Base-by-base conservation (phyloP, 306 rosid genomes). In the Cucumis cinereus region DNA sequence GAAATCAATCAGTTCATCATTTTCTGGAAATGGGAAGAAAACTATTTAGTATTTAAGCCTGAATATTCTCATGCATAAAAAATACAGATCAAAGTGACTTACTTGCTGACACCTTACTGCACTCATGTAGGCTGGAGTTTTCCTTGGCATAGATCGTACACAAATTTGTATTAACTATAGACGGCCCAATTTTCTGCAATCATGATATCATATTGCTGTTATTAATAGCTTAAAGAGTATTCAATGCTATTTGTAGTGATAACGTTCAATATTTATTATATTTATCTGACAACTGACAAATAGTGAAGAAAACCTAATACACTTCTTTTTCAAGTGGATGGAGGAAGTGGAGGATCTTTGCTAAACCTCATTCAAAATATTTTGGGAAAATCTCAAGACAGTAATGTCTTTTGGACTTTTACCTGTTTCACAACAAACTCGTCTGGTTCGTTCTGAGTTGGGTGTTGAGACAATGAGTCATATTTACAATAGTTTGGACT, bases 181-280 rank as follows among this genome's bases (percentile, higher is more conserved):
- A 43, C 36, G 54, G 52, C 33, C 58, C 85, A 82, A 58, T 81
- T 61, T 61, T 85, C 94, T 91, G 92, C 77, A 81, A 72, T n/a
- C 50, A 16, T 55, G 50, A 40, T 41, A 59, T 35, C 12, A 43
- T 28, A 67, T 11, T 22, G 57, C 14, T 10, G 22, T 41, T 41
- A 69, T 26, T 22, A 13, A 69, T 10, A 14, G 13, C 22, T 47
- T 43, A 22, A 41, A 69, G 7, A 22, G 11, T 43, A 43, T 24
- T 68, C 10, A 3, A 43, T 68, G 53, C 13, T 68, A 68, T 41
- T 64, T 64, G 52, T 66, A 40, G n/a, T 69, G 74, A 38, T 69
- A 45, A 69, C 20, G 22, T 7, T 7, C 74, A 68, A 23, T 35
- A 52, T 22, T 23, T 35, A 33, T 38, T 64, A 64, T 8, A 64